These are phyloP conservation scores for Beauveria sp. DNA, from an alignment of 2,329 filamentous ascomycete species.

Conservation along the genomic window DNA sequence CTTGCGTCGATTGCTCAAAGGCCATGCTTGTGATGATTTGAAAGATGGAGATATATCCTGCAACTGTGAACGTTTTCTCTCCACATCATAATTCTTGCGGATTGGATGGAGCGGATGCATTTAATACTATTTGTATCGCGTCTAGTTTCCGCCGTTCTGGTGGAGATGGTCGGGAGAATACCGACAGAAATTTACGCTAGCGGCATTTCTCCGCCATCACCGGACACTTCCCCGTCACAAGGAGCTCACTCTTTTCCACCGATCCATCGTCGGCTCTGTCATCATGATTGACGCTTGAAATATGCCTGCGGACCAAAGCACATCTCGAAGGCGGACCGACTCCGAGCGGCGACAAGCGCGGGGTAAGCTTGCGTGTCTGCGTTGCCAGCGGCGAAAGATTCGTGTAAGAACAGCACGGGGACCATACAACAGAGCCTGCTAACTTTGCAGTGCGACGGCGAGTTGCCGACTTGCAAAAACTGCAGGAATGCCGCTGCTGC, in stretches of 20 bases:
- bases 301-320: not conserved
- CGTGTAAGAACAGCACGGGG: constrained; percentile 23
- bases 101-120: not conserved
- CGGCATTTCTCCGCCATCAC: not conserved
- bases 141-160: not conserved
- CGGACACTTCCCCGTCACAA: not conserved
- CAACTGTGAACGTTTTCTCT: too few relatives aligned
- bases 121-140: constrained; percentile 4
- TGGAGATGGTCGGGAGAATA: not conserved
- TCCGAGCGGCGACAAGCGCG: constrained; percentile 19
- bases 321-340: constrained; percentile 12
- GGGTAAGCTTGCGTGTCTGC: constrained; percentile 23
- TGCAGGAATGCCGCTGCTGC: constrained; percentile 33
- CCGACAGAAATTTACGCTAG: not conserved
- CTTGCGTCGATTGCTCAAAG: constrained; percentile 11
- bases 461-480: constrained; percentile 32
- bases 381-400: constrained; percentile 43
- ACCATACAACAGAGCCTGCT: not conserved
- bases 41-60: not conserved
- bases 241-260: not conserved
- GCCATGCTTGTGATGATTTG: constrained; percentile 11
- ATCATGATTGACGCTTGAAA: not conserved
- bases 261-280: not conserved
- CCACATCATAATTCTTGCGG: not conserved
- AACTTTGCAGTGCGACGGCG: constrained; percentile 34